phyloP scores from a whole-genome alignment of 1,139 yeast genomes.

The Pichia sp. region DNA sequence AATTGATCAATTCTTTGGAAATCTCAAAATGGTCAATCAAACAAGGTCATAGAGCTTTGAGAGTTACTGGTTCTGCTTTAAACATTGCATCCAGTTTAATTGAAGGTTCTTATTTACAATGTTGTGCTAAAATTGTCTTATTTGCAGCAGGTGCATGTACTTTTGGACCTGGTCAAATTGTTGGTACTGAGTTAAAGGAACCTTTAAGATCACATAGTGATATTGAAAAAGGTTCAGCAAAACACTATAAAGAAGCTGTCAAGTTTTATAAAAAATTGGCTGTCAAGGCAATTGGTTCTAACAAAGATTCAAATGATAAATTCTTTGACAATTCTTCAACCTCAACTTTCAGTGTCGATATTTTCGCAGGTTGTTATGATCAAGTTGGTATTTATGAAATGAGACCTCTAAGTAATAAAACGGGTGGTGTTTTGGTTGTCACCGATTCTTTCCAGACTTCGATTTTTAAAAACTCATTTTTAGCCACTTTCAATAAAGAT shows the following conservation, averaged over 20 bases:
- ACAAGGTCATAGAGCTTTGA: slow-evolving; percentile 77
- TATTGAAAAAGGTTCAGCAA: slow-evolving; percentile 82
- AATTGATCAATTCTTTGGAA: slow-evolving; percentile 68
- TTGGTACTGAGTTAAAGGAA: slow-evolving; percentile 84
- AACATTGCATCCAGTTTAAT: slow-evolving; percentile 76
- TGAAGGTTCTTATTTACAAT: slow-evolving; percentile 81
- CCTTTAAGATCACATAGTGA: slow-evolving; percentile 97
- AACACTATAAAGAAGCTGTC: slow-evolving; percentile 85
- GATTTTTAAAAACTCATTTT: slow-evolving; percentile 88
- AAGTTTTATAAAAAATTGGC: slow-evolving; percentile 80
- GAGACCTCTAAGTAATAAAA: slow-evolving; percentile 79
- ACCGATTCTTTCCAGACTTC: slow-evolving; percentile 96
- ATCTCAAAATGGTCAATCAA: slow-evolving; percentile 92
- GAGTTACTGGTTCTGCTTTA: slow-evolving; percentile 92
- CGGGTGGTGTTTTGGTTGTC: slow-evolving; percentile 89
- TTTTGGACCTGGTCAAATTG: slow-evolving; percentile 90
- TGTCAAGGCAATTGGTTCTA: slow-evolving; percentile 46
- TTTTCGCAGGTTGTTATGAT: slow-evolving; percentile 96
- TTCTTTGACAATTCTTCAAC: slow-evolving; percentile 35
- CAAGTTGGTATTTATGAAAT: slow-evolving; percentile 97
- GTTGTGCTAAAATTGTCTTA: slow-evolving; percentile 84
- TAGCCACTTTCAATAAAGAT: slow-evolving; percentile 81
- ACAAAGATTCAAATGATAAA: slow-evolving; percentile 27
- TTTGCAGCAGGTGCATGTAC: slow-evolving; percentile 97
- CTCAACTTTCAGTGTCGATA: slow-evolving; percentile 83